These are phyloP conservation scores for Cucurbita maxima DNA, from an alignment of 306 rosid species.

Conservation along the genomic window DNA sequence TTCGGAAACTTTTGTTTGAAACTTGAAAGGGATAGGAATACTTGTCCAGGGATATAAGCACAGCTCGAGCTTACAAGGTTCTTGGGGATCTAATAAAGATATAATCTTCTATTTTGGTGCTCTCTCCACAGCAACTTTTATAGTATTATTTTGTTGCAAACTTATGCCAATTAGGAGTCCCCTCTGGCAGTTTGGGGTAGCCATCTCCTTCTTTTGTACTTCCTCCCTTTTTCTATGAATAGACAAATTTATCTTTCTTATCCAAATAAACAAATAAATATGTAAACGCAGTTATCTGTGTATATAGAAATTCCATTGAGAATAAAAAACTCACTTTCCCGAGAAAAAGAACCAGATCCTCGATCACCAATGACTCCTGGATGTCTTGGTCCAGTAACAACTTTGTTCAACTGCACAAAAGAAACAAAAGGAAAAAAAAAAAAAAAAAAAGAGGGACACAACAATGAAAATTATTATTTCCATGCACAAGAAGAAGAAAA, in stretches of 20 bases:
- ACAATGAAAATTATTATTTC: not conserved
- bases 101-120: not conserved
- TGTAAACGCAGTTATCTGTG: not conserved
- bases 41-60: not conserved
- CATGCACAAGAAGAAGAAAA: not conserved
- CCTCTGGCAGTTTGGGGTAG: not conserved
- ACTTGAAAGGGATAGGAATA: not conserved
- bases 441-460: not conserved
- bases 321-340: slow-evolving; percentile 63
- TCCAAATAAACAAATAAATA: not conserved
- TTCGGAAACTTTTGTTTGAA: not conserved
- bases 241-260: not conserved
- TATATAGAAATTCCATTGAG: not conserved
- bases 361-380: slow-evolving; percentile 92
- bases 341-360: slow-evolving; percentile 66
- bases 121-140: not conserved
- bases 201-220: not conserved
- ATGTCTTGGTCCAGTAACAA: slow-evolving; percentile 80
- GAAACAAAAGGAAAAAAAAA: not conserved
- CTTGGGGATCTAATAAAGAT: not conserved
- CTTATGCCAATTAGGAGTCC: not conserved
- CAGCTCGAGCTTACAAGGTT: not conserved
- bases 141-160: not conserved
- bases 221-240: not conserved
- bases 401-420: slow-evolving; percentile 64